Evolutionary conservation across 768 basidiomycete genomes (phyloP).

Genomic region (Pleurotus tuoliensis): DNA sequence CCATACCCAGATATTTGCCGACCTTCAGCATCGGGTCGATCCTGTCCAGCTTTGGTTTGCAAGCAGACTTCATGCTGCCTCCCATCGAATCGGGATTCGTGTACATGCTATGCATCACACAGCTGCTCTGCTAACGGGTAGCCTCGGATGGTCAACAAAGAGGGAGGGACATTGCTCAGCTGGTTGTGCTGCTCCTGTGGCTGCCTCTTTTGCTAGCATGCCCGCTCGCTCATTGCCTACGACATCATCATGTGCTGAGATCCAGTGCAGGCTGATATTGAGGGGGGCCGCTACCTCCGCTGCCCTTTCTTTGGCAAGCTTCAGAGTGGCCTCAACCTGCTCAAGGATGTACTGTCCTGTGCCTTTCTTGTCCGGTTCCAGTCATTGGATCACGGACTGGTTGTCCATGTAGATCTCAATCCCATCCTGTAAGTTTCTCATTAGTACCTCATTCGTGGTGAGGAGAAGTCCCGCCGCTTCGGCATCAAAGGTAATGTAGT

Average conservation of each 20-base stretch:
- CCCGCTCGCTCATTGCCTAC: neutral
- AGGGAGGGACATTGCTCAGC: too few species aligned
- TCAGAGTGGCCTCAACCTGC: neutral
- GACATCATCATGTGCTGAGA: neutral
- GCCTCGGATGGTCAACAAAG: too few species aligned
- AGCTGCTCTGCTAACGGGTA: too few species aligned
- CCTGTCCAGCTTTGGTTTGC: too few species aligned
- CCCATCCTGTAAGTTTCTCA: neutral
- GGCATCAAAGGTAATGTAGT: slow-evolving; percentile 16
- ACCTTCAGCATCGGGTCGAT: too few species aligned
- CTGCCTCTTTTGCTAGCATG: neutral
- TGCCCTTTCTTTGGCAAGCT: neutral
- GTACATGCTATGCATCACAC: too few species aligned
- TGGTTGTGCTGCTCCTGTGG: neutral
- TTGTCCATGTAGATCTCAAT: slow-evolving; percentile 7
- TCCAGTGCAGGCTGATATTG: neutral
- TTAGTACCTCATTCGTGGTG: neutral
- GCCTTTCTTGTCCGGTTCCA: neutral
- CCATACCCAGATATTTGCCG: too few species aligned
- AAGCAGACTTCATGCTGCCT: too few species aligned
- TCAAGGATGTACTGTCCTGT: neutral
- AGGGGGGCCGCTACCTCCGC: neutral
- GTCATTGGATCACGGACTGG: neutral
- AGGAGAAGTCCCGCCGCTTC: neutral
- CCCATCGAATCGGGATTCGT: too few species aligned